Evolutionary conservation across 495 filamentous ascomycete genomes (phyloP), one percentile per base, ranked within the genome.

Genomic region (Neurospora cerealis): DNA sequence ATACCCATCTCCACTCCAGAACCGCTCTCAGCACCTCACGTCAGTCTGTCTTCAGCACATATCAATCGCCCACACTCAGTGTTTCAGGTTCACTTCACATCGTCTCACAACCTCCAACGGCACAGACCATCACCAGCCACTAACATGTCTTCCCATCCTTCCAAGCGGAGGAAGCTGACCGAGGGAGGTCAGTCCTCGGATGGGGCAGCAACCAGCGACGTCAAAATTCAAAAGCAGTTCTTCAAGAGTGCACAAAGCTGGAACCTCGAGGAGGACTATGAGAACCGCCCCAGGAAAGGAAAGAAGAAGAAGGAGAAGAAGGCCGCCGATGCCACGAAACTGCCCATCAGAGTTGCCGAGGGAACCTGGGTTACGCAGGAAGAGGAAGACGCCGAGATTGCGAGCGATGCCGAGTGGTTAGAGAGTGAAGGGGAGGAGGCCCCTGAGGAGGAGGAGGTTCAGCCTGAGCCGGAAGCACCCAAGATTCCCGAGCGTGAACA

Each of bases 221-320:
- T 76, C 38, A 83, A 83, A 54, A 75, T 83, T 34, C 82, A 87
- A 73, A 85, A 83, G 74, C 75, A 80, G 19, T 86, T 85, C 74
- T 81, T 85, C 78, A 82, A 83, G 44, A 84, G 80, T 78, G 84
- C 84, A 21, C 81, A 81, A 41, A 84, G 81, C 76, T 98, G 96
- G 96, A 88, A 97, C 79, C 86, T 97, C 69, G 96, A 99, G 82
- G 91, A 98, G 76, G 89, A 91, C 77, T 99, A 98, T 85, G 95
- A 97, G 82, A 87, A 87, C 48, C 89, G 88, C 75, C 90, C 92
- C 36, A 87, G 93, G 75, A 94, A 96, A 78, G 80, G 86, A 71
- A 89, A 88, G 80, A 90, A 88, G 79, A 92, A 93, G 54, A 90
- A 90, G 74, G 91, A 94, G 74, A 90, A 78, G 75, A 93, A 89